Conservation (phyloP, 2,329 filamentous ascomycete species). For the Berkeleyomyces basicola region DNA sequence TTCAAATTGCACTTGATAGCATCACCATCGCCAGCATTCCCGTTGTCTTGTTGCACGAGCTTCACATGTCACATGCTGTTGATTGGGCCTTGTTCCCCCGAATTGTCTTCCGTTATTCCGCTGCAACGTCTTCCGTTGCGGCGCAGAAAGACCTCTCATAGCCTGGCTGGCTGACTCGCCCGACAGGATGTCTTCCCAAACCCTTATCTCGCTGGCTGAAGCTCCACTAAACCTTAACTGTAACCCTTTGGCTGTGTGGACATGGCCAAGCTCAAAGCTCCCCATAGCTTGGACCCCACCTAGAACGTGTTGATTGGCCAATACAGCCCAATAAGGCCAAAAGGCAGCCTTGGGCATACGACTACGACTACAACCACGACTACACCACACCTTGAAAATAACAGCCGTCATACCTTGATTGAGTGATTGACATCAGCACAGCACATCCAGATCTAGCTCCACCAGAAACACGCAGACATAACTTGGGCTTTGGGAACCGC, state of each 20-base stretch:
- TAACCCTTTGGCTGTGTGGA: not conserved
- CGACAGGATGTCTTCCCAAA: too few relatives aligned
- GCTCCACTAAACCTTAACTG: not conserved
- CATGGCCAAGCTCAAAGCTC: not conserved
- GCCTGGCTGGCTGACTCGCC: too few relatives aligned
- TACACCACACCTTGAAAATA: constrained; percentile 8
- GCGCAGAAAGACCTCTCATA: not conserved
- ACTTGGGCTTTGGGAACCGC: too few relatives aligned
- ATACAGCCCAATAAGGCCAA: constrained; percentile 11
- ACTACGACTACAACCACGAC: constrained; percentile 14
- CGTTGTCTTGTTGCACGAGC: not conserved
- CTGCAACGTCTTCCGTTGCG: not conserved
- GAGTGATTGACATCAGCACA: not conserved
- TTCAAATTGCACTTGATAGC: too few relatives aligned
- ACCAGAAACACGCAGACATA: too few relatives aligned
- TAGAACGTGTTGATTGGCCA: constrained; percentile 3
- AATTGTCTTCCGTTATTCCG: not conserved
- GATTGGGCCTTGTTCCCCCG: not conserved
- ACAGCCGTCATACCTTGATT: constrained; percentile 2
- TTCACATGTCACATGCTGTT: too few relatives aligned
- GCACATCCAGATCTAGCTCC: not conserved
- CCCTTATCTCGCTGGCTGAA: too few relatives aligned
- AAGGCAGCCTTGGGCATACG: constrained; percentile 19
- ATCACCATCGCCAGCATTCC: not conserved
- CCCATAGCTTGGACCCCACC: constrained; percentile 6